These are phyloP conservation scores for Lactarius akahatsu DNA, from an alignment of 768 basidiomycete genomes.

Conservation along the genomic window DNA sequence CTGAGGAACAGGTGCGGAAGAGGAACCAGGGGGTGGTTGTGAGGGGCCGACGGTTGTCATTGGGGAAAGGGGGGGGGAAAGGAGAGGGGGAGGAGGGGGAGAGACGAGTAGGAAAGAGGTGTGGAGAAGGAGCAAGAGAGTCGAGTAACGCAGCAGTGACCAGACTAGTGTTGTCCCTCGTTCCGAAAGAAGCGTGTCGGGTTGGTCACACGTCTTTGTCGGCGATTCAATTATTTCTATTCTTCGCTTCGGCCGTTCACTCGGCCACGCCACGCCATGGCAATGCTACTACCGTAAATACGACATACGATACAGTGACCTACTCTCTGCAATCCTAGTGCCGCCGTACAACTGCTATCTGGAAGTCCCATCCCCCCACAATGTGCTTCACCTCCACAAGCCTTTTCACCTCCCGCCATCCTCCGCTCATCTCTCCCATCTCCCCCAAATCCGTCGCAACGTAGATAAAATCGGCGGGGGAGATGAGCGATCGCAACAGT, in stretches of 20 bases:
- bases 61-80: constrained; percentile 3
- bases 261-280: constrained; percentile 1
- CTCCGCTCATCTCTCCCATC: constrained; percentile 49
- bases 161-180: background rate
- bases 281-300: background rate
- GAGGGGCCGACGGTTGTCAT: constrained; percentile 26
- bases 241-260: constrained; percentile 8
- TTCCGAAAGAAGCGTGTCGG: constrained; percentile 9
- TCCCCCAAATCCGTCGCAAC: constrained; percentile 60
- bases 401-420: constrained; percentile 85
- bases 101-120: constrained; percentile 1
- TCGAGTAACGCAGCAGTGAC: constrained; percentile 16
- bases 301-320: too few species aligned
- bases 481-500: constrained; percentile 80
- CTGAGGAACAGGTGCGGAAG: constrained; percentile 20
- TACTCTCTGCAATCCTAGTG: constrained; percentile 53
- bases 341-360: constrained; percentile 78
- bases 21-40: constrained; percentile 20
- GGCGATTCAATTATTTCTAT: constrained; percentile 23
- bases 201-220: constrained; percentile 11
- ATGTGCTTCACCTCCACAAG: constrained; percentile 81
- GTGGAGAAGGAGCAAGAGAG: constrained; percentile 12
- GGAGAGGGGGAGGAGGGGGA: background rate
- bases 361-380: constrained; percentile 83
- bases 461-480: constrained; percentile 89